Conservation (phyloP, 352 stramenopile genomes). For the Pythium oligandrum region DNA sequence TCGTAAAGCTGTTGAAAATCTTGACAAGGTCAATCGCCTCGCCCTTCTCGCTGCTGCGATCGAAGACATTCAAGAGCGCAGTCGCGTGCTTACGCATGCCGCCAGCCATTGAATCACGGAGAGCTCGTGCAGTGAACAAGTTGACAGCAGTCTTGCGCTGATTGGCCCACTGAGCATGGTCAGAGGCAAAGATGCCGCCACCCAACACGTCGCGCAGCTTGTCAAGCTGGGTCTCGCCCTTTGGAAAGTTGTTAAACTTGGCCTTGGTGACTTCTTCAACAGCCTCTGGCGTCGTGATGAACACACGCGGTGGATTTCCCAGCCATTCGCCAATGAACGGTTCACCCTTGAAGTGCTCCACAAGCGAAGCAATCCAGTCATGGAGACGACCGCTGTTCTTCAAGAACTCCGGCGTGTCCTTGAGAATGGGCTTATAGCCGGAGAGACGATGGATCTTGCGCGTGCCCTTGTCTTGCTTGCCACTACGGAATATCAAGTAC, state of each 20-base stretch:
- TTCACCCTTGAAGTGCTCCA: slow-evolving; percentile 20
- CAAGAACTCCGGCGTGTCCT: not conserved
- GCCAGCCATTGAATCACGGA: slow-evolving; percentile 38
- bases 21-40: slow-evolving; percentile 28
- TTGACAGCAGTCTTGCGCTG: slow-evolving; percentile 83
- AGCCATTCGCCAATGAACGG: slow-evolving; percentile 41
- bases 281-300: slow-evolving; percentile 27
- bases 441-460: too few species aligned
- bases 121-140: slow-evolving; percentile 69
- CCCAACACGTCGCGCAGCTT: slow-evolving; percentile 35
- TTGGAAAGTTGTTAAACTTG: slow-evolving; percentile 56
- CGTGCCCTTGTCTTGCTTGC: too few species aligned
- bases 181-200: slow-evolving; percentile 58
- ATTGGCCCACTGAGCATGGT: slow-evolving; percentile 44
- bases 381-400: slow-evolving; percentile 40
- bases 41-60: slow-evolving; percentile 7
- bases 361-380: slow-evolving; percentile 57
- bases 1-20: slow-evolving; percentile 38
- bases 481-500: too few species aligned
- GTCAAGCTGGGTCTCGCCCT: slow-evolving; percentile 27
- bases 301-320: slow-evolving; percentile 23
- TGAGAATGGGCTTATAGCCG: too few species aligned
- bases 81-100: slow-evolving; percentile 22
- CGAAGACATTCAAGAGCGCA: slow-evolving; percentile 25
- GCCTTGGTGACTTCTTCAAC: slow-evolving; percentile 46